A percentile compares a stretch with the other conserved stretches of the same genome.
Conservation (phyloP, 495 filamentous ascomycete species). For the Cetradonia linearis region DNA sequence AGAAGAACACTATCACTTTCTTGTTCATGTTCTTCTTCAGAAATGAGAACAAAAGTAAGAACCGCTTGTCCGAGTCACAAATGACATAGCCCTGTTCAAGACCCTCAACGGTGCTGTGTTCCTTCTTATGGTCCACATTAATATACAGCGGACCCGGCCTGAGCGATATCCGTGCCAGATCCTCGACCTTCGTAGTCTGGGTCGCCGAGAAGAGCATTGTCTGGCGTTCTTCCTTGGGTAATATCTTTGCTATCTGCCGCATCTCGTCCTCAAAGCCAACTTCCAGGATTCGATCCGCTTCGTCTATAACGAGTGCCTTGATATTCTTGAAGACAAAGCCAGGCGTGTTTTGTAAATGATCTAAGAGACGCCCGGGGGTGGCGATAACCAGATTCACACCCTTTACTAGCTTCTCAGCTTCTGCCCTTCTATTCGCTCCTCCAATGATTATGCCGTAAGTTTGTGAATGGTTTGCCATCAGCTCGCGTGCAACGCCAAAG, state of each 20-base stretch:
- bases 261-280: slow-evolving; percentile 98
- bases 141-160: slow-evolving; percentile 89
- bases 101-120: slow-evolving; percentile 78
- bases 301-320: slow-evolving; percentile 77
- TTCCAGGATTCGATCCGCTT: slow-evolving; percentile 80
- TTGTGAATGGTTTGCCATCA: slow-evolving; percentile 80
- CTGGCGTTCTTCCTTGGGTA: slow-evolving; percentile 80
- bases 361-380: slow-evolving; percentile 83
- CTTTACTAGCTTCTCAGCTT: slow-evolving; percentile 88
- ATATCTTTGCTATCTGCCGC: slow-evolving; percentile 91
- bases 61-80: slow-evolving; percentile 86
- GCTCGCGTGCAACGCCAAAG: slow-evolving; percentile 85
- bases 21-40: slow-evolving; percentile 79
- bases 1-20: slow-evolving; percentile 97
- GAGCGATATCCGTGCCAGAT: slow-evolving; percentile 86
- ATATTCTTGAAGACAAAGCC: slow-evolving; percentile 92
- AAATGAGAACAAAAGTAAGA: slow-evolving; percentile 91
- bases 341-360: slow-evolving; percentile 88
- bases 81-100: slow-evolving; percentile 93
- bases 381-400: slow-evolving; percentile 92
- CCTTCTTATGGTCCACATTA: slow-evolving; percentile 74
- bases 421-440: slow-evolving; percentile 80
- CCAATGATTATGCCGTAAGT: slow-evolving; percentile 95
- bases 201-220: slow-evolving; percentile 97
- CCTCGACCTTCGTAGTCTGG: slow-evolving; percentile 97